phyloP scores from a whole-genome alignment of 345 rosid genomes.

The Rhodamnia rubescens region DNA sequence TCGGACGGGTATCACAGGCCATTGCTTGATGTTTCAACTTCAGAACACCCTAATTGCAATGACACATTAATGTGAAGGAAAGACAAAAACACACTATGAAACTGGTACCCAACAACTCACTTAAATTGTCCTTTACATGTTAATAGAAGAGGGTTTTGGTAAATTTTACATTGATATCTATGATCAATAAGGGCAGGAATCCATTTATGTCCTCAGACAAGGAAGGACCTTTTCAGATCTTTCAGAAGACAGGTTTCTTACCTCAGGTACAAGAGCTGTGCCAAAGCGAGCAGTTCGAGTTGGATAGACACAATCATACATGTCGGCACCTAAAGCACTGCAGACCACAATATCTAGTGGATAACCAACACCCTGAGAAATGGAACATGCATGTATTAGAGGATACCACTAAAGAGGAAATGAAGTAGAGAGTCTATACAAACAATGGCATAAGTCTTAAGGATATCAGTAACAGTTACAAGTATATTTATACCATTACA shows the following conservation, averaged over 20 bases:
- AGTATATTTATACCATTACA: constrained; percentile 42
- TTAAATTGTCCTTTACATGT: neutral
- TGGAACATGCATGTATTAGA: neutral
- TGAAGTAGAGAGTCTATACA: neutral
- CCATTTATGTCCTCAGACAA: neutral
- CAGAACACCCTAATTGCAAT: constrained; percentile 48
- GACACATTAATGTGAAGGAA: neutral
- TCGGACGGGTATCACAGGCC: constrained; percentile 54
- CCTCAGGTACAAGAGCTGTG: constrained; percentile 75
- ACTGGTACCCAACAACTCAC: neutral
- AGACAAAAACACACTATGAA: neutral
- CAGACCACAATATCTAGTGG: constrained; percentile 78
- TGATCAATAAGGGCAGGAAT: neutral
- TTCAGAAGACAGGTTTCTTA: constrained; percentile 5
- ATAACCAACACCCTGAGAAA: constrained; percentile 70
- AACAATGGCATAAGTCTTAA: neutral
- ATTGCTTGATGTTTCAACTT: constrained; percentile 58
- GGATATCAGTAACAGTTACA: neutral
- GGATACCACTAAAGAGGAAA: neutral
- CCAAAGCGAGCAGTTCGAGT: constrained; percentile 87
- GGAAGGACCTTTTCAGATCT: neutral
- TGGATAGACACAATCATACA: constrained; percentile 79
- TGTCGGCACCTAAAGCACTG: constrained; percentile 81
- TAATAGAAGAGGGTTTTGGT: neutral
- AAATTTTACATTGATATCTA: neutral